Base-by-base conservation (phyloP, 2,329 filamentous ascomycete genomes). In the Aspergillus spinulosporus region DNA sequence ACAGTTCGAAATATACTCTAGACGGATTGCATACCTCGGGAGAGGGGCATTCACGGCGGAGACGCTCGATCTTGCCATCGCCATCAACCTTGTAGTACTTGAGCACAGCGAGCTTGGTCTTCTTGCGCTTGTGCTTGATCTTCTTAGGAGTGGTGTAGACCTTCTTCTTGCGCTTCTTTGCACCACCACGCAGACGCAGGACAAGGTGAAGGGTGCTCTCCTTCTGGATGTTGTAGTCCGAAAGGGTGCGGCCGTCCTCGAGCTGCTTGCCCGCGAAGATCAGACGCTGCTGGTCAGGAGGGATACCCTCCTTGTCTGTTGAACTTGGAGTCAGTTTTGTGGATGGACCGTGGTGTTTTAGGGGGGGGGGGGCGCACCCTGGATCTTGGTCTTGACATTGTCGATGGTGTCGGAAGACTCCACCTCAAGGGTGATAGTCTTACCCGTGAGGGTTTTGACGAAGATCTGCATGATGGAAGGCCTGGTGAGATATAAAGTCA, bases 51-150 rank as follows among this genome's bases (percentile, higher is more conserved):
- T 99, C 95, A 81, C 94, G 88, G 78, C 95, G 88, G 69, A 99
- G 88, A 76, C 94, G 94, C 89, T 99, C 94, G 74, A 99, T 97
- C 89, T 97, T 97, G 82, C 95, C 94, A 75, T 99, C 94, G 73
- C 90, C 91, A 81, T 97, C 94, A 74, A 99, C 94, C 90, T 99
- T 99, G 90, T 99, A 99, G 90, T 99, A 99, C 89, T 99, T 99
- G 81, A 99, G 92, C 72, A 99, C 93, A 75, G 94, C 94, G 80
- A 99, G 84, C 89, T 99, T 99, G 88, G 90, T 96, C 93, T 99
- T 99, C 92, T 97, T 99, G 85, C 92, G 89, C 92, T 99, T 99
- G 89, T 99, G 94, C 94, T 99, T 99, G 89, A 99, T 99, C 92
- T 99, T 99, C 92, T 99, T 99, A 80, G 94, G 94, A 75, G 94